phyloP scores from a whole-genome alignment of 1,139 yeast genomes.

The Diutina sp. region DNA sequence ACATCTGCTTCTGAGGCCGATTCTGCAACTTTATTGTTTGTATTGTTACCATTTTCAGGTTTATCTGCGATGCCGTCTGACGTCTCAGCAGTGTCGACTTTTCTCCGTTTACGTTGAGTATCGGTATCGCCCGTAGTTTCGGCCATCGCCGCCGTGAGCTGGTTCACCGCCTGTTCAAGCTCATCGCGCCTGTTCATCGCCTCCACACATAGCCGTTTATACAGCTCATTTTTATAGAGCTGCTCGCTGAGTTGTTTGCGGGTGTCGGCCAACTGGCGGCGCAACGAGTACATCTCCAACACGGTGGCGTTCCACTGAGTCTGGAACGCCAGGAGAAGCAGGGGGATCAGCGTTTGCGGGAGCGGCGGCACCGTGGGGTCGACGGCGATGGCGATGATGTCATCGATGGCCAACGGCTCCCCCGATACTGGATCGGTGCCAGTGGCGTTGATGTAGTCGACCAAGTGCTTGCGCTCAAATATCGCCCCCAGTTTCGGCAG shows the following conservation, averaged over 20 bases:
- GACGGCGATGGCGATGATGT: slow-evolving; percentile 36
- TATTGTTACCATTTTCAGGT: neutral
- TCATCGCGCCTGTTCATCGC: slow-evolving; percentile 52
- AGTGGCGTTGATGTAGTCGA: slow-evolving; percentile 47
- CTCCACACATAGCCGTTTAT: slow-evolving; percentile 54
- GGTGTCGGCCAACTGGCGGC: slow-evolving; percentile 57
- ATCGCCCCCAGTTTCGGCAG: slow-evolving; percentile 63
- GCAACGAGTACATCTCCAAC: slow-evolving; percentile 62
- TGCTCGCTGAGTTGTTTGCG: slow-evolving; percentile 68
- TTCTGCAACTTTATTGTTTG: neutral
- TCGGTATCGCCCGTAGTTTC: neutral
- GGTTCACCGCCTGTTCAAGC: neutral
- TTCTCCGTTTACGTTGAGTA: neutral
- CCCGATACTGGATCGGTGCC: slow-evolving; percentile 70
- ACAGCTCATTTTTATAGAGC: slow-evolving; percentile 40
- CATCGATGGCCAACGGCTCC: slow-evolving; percentile 44
- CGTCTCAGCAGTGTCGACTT: neutral
- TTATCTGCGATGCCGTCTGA: no score
- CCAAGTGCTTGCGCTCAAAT: slow-evolving; percentile 53
- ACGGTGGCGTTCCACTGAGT: slow-evolving; percentile 87
- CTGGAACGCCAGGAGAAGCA: slow-evolving; percentile 61
- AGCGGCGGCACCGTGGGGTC: slow-evolving; percentile 24
- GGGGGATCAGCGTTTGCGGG: slow-evolving; percentile 62
- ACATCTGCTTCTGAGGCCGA: neutral
- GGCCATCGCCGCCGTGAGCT: neutral